Conservation (phyloP, 139 green algal species). For the Coccomyxa sp. region DNA sequence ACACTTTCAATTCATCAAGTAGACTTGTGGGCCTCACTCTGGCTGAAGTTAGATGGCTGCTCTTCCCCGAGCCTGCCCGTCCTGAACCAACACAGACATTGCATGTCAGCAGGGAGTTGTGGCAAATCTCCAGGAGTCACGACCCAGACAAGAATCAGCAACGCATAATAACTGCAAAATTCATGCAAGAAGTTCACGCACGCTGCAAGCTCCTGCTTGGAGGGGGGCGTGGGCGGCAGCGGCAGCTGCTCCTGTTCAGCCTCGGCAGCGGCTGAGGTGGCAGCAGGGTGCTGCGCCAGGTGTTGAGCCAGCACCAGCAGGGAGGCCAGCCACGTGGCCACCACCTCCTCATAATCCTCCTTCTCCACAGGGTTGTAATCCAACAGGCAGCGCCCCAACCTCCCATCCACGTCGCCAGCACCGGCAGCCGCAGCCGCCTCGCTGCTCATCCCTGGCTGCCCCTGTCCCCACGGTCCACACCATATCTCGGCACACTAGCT, state of each 20-base stretch:
- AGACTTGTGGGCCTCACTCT: not conserved
- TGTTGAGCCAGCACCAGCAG: constrained; percentile 21
- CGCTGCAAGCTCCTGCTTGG: constrained; percentile 12
- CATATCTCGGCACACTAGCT: not conserved
- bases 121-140: no score
- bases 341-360: constrained; percentile 20
- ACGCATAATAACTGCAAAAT: no score
- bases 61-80: not conserved
- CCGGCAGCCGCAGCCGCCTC: not conserved
- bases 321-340: constrained; percentile 15
- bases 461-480: not conserved
- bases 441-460: not conserved
- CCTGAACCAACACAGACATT: not conserved
- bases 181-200: not conserved
- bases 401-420: not conserved
- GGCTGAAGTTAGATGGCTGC: not conserved
- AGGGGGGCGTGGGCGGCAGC: not conserved
- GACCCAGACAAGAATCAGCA: no score
- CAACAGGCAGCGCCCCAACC: constrained; percentile 2
- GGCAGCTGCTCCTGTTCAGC: constrained; percentile 21
- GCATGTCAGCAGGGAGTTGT: no score
- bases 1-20: no score
- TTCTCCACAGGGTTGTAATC: constrained; percentile 14
- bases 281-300: constrained; percentile 10
- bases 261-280: constrained; percentile 1